phyloP scores from a whole-genome alignment of 73 alveolate genomes.

The Uronychia setigera region DNA sequence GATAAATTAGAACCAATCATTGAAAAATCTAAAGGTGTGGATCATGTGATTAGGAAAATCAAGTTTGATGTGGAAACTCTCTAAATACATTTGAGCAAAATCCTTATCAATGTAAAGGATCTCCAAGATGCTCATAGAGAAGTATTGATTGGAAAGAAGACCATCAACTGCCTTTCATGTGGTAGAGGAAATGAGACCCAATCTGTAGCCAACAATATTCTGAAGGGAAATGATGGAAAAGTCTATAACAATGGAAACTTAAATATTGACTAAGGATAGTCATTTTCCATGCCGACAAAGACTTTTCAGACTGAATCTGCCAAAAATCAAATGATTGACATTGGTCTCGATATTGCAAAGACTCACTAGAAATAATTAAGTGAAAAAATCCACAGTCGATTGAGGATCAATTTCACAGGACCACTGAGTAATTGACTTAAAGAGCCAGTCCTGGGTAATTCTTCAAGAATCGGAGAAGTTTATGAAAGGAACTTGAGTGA shows the following conservation, averaged over 20 bases:
- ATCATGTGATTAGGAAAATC: constrained; percentile 22
- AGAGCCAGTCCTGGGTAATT: background rate
- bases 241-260: constrained; percentile 21
- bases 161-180: constrained; percentile 43
- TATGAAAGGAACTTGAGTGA: background rate
- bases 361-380: background rate
- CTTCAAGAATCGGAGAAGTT: background rate
- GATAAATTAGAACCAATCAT: constrained; percentile 4
- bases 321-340: constrained; percentile 1
- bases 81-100: constrained; percentile 19
- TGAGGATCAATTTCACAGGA: background rate
- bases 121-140: constrained; percentile 51
- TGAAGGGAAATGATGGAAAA: constrained; percentile 43
- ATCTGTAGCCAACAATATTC: background rate
- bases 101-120: constrained; percentile 27
- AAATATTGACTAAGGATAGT: background rate
- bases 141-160: constrained; percentile 44
- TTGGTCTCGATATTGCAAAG: background rate
- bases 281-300: background rate
- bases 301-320: background rate
- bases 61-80: constrained; percentile 45
- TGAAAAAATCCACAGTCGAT: background rate
- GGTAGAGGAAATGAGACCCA: constrained; percentile 35
- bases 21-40: constrained; percentile 30
- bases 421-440: background rate